Evolutionary conservation across 2,329 filamentous ascomycete species (phyloP).

Genomic region (Nemania serpens): DNA sequence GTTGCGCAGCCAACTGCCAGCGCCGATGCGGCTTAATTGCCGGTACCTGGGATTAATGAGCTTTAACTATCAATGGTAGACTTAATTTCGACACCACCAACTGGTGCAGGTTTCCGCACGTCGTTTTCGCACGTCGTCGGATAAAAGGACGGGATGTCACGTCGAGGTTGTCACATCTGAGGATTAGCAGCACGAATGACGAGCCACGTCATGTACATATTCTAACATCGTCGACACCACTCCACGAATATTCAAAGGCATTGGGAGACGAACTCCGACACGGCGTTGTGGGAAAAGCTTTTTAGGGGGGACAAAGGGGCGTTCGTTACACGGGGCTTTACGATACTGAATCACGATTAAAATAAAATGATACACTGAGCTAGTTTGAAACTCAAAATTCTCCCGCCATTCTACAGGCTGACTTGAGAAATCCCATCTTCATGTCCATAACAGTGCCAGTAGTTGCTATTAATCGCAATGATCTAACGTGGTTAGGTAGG

Average conservation of each 20-base stretch:
- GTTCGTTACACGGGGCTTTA: constrained; percentile 18
- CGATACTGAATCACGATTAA: constrained; percentile 21
- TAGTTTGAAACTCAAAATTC: too few species aligned
- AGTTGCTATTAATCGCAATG: too few species aligned
- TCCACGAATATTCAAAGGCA: constrained; percentile 9
- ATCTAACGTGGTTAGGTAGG: too few species aligned
- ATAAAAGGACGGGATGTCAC: background rate
- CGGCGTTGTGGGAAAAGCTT: constrained; percentile 22
- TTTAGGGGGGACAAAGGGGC: constrained; percentile 11
- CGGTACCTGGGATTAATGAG: background rate
- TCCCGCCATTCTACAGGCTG: too few species aligned
- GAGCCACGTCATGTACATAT: constrained; percentile 23
- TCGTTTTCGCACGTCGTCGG: background rate
- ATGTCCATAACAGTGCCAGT: too few species aligned
- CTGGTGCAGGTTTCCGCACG: background rate
- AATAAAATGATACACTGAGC: background rate
- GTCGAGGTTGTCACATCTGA: background rate
- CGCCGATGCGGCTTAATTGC: constrained; percentile 69
- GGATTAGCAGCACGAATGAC: background rate
- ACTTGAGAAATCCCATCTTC: too few species aligned
- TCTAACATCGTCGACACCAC: constrained; percentile 3
- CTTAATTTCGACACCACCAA: background rate
- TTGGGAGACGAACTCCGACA: constrained; percentile 10
- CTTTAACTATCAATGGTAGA: background rate
- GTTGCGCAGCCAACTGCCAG: constrained; percentile 71